Conservation (phyloP, 495 filamentous ascomycete species). For the Elasticomyces elasticus region DNA sequence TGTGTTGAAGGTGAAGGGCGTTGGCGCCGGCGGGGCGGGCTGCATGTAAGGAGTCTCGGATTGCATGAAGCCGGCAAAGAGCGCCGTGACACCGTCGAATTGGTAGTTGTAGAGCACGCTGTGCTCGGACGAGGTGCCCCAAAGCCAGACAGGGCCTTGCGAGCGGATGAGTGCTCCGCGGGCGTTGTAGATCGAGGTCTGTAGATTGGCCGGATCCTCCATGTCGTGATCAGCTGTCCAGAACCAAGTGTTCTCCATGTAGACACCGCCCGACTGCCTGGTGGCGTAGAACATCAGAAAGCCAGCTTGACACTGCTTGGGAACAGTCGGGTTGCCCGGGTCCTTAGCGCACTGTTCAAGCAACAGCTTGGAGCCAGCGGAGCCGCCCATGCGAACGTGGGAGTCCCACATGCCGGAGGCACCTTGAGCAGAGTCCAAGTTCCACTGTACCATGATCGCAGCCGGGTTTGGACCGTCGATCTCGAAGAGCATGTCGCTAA, state of each 20-base stretch:
- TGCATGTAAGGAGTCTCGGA: slow-evolving; percentile 60
- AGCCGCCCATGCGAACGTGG: slow-evolving; percentile 40
- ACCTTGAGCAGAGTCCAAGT: slow-evolving; percentile 42
- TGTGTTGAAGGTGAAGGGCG: slow-evolving; percentile 27
- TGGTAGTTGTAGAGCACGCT: slow-evolving; percentile 76
- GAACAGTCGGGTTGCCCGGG: slow-evolving; percentile 21
- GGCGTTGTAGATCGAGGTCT: slow-evolving; percentile 37
- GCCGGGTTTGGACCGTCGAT: slow-evolving; percentile 56
- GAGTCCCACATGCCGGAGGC: slow-evolving; percentile 36
- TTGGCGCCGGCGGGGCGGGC: slow-evolving; percentile 27
- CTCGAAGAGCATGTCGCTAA: slow-evolving; percentile 51
- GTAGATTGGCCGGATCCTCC: slow-evolving; percentile 28
- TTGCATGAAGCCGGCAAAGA: slow-evolving; percentile 69
- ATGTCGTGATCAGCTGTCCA: slow-evolving; percentile 38
- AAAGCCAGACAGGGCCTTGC: slow-evolving; percentile 47
- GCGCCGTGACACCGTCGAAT: slow-evolving; percentile 54
- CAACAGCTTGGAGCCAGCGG: slow-evolving; percentile 34
- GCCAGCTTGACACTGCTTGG: slow-evolving; percentile 37
- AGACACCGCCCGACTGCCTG: slow-evolving; percentile 24
- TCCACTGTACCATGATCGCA: slow-evolving; percentile 67
- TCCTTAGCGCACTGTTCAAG: slow-evolving; percentile 30
- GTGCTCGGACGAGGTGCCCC: slow-evolving; percentile 70
- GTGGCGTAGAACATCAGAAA: slow-evolving; percentile 34
- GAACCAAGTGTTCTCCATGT: slow-evolving; percentile 37
- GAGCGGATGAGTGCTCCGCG: slow-evolving; percentile 45